A percentile compares a stretch with the other conserved stretches of the same genome.
Evolutionary conservation across 2,329 filamentous ascomycete genomes (phyloP).

Genomic region (Colletotrichum tropicicola): DNA sequence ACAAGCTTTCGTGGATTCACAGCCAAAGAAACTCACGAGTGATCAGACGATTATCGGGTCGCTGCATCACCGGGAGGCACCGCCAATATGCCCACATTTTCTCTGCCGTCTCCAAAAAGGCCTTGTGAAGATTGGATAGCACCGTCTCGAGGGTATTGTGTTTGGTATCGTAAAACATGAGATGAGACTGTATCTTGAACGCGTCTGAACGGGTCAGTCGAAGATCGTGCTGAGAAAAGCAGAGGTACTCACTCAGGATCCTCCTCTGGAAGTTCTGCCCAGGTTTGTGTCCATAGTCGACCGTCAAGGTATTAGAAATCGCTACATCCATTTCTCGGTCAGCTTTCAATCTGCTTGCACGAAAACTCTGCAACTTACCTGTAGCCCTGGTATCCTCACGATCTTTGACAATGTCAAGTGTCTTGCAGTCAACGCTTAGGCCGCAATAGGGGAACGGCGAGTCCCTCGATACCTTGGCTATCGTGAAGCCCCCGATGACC

Average conservation of each 20-base stretch:
- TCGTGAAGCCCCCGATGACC: slow-evolving; percentile 58
- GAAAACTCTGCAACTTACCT: slow-evolving; percentile 51
- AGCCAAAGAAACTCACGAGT: slow-evolving; percentile 63
- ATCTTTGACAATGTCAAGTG: slow-evolving; percentile 79
- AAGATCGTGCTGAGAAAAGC: slow-evolving; percentile 12
- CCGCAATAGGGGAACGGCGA: slow-evolving; percentile 89
- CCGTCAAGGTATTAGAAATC: slow-evolving; percentile 77
- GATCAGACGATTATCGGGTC: slow-evolving; percentile 68
- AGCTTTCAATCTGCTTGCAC: not conserved
- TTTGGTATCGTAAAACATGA: slow-evolving; percentile 82
- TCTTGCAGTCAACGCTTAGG: slow-evolving; percentile 76
- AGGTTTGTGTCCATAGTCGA: slow-evolving; percentile 77
- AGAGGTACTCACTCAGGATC: slow-evolving; percentile 65
- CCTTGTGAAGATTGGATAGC: slow-evolving; percentile 77
- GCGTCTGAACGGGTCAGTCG: slow-evolving; percentile 50
- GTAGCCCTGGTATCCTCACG: slow-evolving; percentile 59
- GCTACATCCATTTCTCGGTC: slow-evolving; percentile 44
- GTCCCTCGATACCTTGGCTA: slow-evolving; percentile 55
- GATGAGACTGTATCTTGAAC: slow-evolving; percentile 86
- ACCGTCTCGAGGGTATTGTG: slow-evolving; percentile 79
- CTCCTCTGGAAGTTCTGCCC: slow-evolving; percentile 85
- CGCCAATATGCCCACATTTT: slow-evolving; percentile 73
- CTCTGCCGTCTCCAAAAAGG: slow-evolving; percentile 80
- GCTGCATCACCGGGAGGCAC: slow-evolving; percentile 64
- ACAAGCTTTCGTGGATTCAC: not conserved